Evolutionary conservation across 2,329 filamentous ascomycete genomes (phyloP).

Genomic region (Dendrostoma leiphaemia): DNA sequence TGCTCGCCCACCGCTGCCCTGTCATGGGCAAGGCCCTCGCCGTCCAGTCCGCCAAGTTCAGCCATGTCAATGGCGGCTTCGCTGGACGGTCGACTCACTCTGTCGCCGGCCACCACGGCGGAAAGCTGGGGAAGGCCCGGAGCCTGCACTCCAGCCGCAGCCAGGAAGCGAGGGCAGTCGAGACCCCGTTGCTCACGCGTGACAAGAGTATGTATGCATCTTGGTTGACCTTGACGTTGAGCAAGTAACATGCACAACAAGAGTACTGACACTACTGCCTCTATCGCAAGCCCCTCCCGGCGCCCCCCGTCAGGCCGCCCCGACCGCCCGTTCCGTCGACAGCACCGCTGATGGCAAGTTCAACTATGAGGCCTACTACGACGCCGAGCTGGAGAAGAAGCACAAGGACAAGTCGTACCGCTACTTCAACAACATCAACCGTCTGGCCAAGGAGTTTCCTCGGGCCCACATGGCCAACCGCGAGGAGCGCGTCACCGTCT

Average conservation of each 20-base stretch:
- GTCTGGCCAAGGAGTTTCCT: constrained; percentile 92
- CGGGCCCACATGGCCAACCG: constrained; percentile 84
- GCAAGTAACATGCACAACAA: too few species aligned
- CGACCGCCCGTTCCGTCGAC: constrained; percentile 25
- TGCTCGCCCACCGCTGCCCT: constrained; percentile 90
- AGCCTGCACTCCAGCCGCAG: constrained; percentile 74
- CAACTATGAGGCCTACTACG: constrained; percentile 89
- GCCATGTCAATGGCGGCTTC: constrained; percentile 39
- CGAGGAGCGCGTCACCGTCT: constrained; percentile 89
- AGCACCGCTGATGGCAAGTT: constrained; percentile 57
- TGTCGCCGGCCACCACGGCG: constrained; percentile 34
- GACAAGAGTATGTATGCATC: constrained; percentile 54
- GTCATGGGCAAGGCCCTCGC: constrained; percentile 98
- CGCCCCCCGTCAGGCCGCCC: constrained; percentile 27
- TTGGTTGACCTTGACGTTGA: too few species aligned
- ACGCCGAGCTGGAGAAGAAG: constrained; percentile 90
- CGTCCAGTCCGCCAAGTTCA: constrained; percentile 67
- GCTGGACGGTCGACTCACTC: constrained; percentile 44
- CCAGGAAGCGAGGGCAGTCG: constrained; percentile 76
- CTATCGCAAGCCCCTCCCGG: constrained; percentile 36
- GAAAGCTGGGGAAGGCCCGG: constrained; percentile 62
- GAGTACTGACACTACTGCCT: constrained; percentile 5
- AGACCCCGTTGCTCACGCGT: constrained; percentile 50
- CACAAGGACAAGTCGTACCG: constrained; percentile 99
- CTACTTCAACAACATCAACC: constrained; percentile 99